Percentiles rank a stretch among this genome's conserved stretches.
These are phyloP conservation scores for Papilionanthe hybrid DNA, from an alignment of 116 monocot genomes.

Conservation along the genomic window DNA sequence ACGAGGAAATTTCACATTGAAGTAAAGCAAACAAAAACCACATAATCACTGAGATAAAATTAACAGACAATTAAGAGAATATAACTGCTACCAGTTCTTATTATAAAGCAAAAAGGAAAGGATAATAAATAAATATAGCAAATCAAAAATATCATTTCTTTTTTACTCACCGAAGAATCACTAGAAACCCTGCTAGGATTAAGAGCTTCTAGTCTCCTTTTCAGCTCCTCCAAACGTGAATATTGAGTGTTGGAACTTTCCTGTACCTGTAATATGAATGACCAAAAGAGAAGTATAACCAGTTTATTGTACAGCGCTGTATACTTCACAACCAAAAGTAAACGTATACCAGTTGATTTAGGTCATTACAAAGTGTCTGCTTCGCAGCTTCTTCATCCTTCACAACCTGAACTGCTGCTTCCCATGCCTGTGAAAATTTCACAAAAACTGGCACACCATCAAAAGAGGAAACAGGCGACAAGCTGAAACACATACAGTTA, in stretches of 20 bases:
- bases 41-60: neutral
- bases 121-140: neutral
- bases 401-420: conserved; percentile 66
- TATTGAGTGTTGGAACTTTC: conserved; percentile 72
- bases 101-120: neutral
- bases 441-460: neutral
- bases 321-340: neutral
- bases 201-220: conserved; percentile 74
- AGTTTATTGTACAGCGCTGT: neutral
- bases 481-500: neutral
- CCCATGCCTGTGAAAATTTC: conserved; percentile 58
- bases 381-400: conserved; percentile 82
- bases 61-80: conserved; percentile 3
- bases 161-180: conserved; percentile 53
- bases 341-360: conserved; percentile 65
- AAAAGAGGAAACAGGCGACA: neutral
- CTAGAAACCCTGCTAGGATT: conserved; percentile 60
- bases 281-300: neutral
- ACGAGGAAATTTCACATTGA: neutral
- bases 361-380: conserved; percentile 87
- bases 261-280: conserved; percentile 58
- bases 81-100: neutral
- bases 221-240: conserved; percentile 85
- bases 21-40: neutral
- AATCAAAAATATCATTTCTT: neutral